Conservation (phyloP, 441 rosid species). For the Pelargonium cotyledonis region DNA sequence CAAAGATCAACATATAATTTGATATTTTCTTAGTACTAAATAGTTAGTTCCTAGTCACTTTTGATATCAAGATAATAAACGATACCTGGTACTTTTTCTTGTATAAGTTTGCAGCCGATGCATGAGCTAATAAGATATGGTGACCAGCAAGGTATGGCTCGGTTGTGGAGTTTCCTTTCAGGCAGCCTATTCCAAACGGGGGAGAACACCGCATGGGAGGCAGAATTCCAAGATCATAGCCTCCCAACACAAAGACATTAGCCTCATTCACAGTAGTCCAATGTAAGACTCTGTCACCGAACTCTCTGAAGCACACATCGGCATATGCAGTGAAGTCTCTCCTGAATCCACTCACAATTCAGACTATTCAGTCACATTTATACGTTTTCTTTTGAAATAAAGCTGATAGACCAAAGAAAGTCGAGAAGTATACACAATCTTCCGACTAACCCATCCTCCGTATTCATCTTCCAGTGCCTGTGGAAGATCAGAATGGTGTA, state of each 20-base stretch:
- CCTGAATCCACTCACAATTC: slow-evolving; percentile 5
- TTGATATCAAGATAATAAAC: no score
- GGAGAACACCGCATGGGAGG: slow-evolving; percentile 19
- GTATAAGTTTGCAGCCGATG: slow-evolving; percentile 19
- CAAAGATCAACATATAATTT: no score
- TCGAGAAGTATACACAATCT: slow-evolving; percentile 12
- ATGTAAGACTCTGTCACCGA: slow-evolving; percentile 18
- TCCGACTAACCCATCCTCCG: slow-evolving; percentile 22
- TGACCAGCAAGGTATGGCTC: slow-evolving; percentile 25
- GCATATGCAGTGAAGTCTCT: slow-evolving; percentile 21
- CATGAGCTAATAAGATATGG: slow-evolving; percentile 16
- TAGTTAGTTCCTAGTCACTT: no score
- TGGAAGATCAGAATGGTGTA: slow-evolving; percentile 22
- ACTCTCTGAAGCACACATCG: slow-evolving; percentile 25
- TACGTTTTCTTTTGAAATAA: background rate
- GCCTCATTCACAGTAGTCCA: slow-evolving; percentile 28
- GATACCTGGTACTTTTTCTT: slow-evolving; percentile 19
- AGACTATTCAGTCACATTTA: no score
- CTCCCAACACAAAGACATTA: slow-evolving; percentile 11
- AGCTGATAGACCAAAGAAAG: background rate
- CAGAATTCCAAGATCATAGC: slow-evolving; percentile 17
- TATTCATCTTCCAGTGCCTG: slow-evolving; percentile 25
- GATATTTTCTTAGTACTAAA: no score
- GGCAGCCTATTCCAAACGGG: slow-evolving; percentile 13
- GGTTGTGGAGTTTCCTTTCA: slow-evolving; percentile 17